Conservation (phyloP, 2,329 filamentous ascomycete genomes). For the Karstenula rhodostoma region DNA sequence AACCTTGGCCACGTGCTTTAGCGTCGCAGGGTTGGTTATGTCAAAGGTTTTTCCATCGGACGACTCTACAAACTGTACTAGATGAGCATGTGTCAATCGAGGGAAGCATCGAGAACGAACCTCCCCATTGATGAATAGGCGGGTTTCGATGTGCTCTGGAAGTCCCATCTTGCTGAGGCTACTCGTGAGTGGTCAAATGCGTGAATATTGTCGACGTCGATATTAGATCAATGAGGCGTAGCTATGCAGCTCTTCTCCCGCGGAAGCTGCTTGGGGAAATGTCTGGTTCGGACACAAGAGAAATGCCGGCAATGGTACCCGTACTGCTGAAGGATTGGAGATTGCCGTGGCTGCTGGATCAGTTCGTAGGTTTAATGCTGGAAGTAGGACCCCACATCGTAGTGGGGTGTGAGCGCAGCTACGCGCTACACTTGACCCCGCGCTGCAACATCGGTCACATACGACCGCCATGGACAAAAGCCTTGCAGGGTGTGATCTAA, state of each 20-base stretch:
- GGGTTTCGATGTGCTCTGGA: constrained; percentile 42
- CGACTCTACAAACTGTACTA: constrained; percentile 38
- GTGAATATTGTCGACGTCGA: not conserved
- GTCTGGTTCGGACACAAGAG: not conserved
- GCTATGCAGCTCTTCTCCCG: not conserved
- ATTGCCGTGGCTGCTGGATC: not conserved
- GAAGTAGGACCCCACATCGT: constrained; percentile 7
- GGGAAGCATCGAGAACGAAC: constrained; percentile 20
- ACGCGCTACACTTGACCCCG: constrained; percentile 22
- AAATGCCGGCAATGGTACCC: not conserved
- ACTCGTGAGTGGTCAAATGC: not conserved
- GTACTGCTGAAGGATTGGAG: not conserved
- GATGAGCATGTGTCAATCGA: constrained; percentile 14
- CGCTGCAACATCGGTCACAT: constrained; percentile 34
- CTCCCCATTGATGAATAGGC: constrained; percentile 47
- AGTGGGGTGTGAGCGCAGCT: constrained; percentile 5
- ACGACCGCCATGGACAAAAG: constrained; percentile 23
- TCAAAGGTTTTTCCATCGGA: constrained; percentile 61
- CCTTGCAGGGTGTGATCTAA: constrained; percentile 17
- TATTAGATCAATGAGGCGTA: not conserved
- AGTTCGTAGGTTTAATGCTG: not conserved
- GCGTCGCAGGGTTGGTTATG: constrained; percentile 80
- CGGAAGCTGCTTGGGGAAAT: not conserved
- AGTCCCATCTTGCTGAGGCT: constrained; percentile 32
- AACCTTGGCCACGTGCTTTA: constrained; percentile 77